Evolutionary conservation across 192 early-diverging fungal species (phyloP), one percentile per base, ranked within the genome.

Genomic region (Allomyces macrogynus): DNA sequence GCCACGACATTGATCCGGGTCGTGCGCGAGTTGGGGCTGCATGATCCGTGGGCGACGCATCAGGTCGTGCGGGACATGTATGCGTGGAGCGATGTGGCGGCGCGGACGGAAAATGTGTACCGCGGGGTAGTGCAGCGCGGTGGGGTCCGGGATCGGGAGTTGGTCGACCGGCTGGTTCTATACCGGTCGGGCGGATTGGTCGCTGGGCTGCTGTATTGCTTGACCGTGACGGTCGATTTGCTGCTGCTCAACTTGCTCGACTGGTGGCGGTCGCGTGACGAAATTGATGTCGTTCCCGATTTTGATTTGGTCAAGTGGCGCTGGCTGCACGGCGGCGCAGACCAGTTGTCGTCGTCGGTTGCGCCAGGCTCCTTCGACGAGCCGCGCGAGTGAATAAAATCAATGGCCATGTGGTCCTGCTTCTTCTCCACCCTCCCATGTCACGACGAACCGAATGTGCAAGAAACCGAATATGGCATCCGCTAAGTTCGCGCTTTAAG

Each of bases 51-150:
- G 64, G 73, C 73, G 61, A 85, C 93, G 63, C 92, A 99, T 69
- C 77, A 82, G 44, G 80, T 87, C 60, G 84, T 99, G 10, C 84
- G 87, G 66, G 81, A 83, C 61, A 97, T 97, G 91, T 99, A 99
- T 74, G 90, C 87, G 70, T 99, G 95, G 95, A 78, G 81, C 24
- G 87, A 99, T 73, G 92, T 99, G 24, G 93, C 95, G 10, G 84
- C 90, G 69, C 74, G 95, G 60, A 99, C 93, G 1, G 91, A 78
- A 70, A 64, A 76, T 67, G 91, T 96, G 16, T 96, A 98, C 68
- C 74, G 80, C 27, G 73, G 78, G 61, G 86, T 93, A 20, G 77
- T 82, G 25, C 26, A 27, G 26, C 26, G 26, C 2, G 26, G 26
- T 27, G 74, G 85, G 65, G 68, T 80, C n/a, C 76, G 78, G 60